Conservation (phyloP, 2,329 filamentous ascomycete genomes). For the Fusarium sp. region DNA sequence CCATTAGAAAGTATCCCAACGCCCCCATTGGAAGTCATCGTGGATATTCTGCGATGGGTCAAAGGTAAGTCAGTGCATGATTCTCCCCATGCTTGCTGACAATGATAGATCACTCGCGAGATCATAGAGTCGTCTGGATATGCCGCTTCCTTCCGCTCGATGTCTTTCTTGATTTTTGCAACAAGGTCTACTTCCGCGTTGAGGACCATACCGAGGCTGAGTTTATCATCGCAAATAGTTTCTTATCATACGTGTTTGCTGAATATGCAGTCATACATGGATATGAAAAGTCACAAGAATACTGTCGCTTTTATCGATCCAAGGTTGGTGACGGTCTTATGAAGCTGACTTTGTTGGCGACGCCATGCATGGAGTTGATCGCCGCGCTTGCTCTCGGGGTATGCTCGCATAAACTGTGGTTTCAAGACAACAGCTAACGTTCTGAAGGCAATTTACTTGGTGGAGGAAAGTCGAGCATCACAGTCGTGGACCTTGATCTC, state of each 20-base stretch:
- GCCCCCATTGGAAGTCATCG: constrained; percentile 43
- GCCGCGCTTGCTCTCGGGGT: constrained; percentile 49
- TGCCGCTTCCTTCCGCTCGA: constrained; percentile 46
- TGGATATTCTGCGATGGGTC: constrained; percentile 45
- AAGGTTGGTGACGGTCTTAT: constrained; percentile 42
- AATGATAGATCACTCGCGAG: constrained; percentile 36
- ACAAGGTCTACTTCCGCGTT: constrained; percentile 49
- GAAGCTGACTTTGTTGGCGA: constrained; percentile 45
- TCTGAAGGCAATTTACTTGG: constrained; percentile 43
- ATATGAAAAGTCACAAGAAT: constrained; percentile 31
- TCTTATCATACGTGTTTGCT: constrained; percentile 48
- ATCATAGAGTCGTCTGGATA: constrained; percentile 44
- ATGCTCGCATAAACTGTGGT: neutral
- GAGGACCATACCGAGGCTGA: constrained; percentile 46
- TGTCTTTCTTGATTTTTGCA: constrained; percentile 45
- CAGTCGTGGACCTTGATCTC: constrained; percentile 50
- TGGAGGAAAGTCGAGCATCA: constrained; percentile 47
- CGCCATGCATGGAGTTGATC: constrained; percentile 46
- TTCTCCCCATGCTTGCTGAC: neutral
- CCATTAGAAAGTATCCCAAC: constrained; percentile 17
- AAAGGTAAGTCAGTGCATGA: constrained; percentile 35
- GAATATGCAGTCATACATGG: constrained; percentile 44
- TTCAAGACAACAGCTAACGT: rapidly evolving
- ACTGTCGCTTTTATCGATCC: constrained; percentile 38
- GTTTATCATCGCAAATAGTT: constrained; percentile 49